A percentile compares a stretch with the other conserved stretches of the same genome.
Evolutionary conservation across 345 rosid genomes (phyloP).

Genomic region (Draba incana): DNA sequence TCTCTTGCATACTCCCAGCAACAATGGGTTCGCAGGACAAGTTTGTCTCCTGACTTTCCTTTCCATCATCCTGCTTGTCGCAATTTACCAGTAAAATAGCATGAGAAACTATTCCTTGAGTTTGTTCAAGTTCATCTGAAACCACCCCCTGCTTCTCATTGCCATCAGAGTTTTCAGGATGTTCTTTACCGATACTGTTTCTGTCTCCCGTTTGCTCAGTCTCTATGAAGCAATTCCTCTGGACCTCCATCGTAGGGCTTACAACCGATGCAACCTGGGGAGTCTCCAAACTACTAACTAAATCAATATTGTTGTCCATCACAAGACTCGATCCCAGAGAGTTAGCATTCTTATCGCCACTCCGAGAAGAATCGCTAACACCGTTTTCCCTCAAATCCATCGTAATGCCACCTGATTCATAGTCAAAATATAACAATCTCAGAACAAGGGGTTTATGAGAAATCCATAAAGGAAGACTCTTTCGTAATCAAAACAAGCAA

Average conservation of each 20-base stretch:
- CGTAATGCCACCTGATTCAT: conserved; percentile 29
- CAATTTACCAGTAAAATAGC: conserved; percentile 20
- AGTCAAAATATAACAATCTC: conserved; percentile 2
- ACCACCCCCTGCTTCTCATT: conserved; percentile 26
- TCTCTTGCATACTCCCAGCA: conserved; percentile 24
- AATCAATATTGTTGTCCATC: conserved; percentile 10
- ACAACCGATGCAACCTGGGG: conserved; percentile 31
- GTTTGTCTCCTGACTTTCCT: conserved; percentile 17
- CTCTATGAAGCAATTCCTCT: conserved; percentile 21
- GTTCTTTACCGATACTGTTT: conserved; percentile 11
- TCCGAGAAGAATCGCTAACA: conserved; percentile 32
- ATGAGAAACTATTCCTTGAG: not conserved
- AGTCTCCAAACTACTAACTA: conserved; percentile 22
- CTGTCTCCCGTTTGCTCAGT: conserved; percentile 34
- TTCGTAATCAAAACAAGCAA: conserved; percentile 29
- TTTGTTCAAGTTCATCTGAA: conserved; percentile 8
- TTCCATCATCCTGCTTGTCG: conserved; percentile 27
- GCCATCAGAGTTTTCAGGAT: conserved; percentile 23
- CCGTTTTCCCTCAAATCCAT: conserved; percentile 38
- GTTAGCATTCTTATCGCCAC: conserved; percentile 14
- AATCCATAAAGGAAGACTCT: conserved; percentile 33
- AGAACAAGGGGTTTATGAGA: conserved; percentile 25
- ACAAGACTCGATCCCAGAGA: conserved; percentile 26
- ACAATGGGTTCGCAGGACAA: not conserved
- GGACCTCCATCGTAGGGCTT: not conserved